Evolutionary conservation across 2,329 filamentous ascomycete species (phyloP), one percentile per base, ranked within the genome.

Genomic region (Trichoderma aggressivum): DNA sequence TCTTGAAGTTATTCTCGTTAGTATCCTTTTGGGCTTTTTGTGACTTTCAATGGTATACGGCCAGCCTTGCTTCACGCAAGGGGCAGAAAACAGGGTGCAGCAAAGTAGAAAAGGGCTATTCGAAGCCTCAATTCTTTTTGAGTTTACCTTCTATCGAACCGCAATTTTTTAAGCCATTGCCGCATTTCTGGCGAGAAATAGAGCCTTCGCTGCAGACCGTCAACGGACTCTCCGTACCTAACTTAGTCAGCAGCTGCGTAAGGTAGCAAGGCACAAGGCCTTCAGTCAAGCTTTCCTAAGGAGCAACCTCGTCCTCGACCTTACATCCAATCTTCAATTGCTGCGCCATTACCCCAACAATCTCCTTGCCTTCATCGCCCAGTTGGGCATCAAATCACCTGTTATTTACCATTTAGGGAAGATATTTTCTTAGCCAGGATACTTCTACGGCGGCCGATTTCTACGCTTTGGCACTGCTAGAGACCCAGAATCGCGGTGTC

Each of bases 171-270:
- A 34, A 21, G n/a, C 28, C 56, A 21, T 24, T 30, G 16, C 32
- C 55, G 39, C 55, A 16, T 14, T 34, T 30, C 59, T 53, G 39
- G 55, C 14, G 36, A 69, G 30, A 53, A 61, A 28, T 26, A 61
- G 6, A 50, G 65, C 65, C 16, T 3, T 24, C 21, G 39, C 47
- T 32, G 53, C 14, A 30, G 26, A 30, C 28, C 30, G 26, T 50
- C 18, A 32, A 59, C 28, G 56, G 6, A 34, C 24, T 56, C 58
- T 63, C 36, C 21, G 58, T 14, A 21, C 36, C 16, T 39, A 7
- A 18, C 67, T 70, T 70, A 70, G 67, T 70, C 67, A 70, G 67
- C 67, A 55, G 34, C 24, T 39, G 56, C 56, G 56, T 59, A 59
- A 63, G 56, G 66, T 47, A 56, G 67, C 47, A 50, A 56, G 32